These are phyloP conservation scores for Candida ponderosae DNA, from an alignment of 805 yeast species.

Conservation along the genomic window DNA sequence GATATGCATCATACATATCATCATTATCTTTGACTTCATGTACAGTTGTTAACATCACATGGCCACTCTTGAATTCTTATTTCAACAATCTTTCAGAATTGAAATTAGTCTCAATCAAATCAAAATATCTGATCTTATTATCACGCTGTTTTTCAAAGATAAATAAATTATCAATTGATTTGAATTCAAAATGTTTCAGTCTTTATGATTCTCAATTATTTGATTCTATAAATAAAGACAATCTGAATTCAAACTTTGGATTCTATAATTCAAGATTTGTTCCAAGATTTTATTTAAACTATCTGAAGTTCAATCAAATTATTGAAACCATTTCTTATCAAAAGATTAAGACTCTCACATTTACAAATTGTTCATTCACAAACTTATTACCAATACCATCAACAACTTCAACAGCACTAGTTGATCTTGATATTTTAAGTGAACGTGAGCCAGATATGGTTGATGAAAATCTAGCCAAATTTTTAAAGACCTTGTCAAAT, in stretches of 20 bases:
- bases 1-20: no score
- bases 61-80: conserved; percentile 27
- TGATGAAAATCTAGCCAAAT: conserved; percentile 27
- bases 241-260: conserved; percentile 18
- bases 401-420: no score
- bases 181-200: conserved; percentile 38
- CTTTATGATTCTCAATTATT: conserved; percentile 13
- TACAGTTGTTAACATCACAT: conserved; percentile 27
- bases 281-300: conserved; percentile 20
- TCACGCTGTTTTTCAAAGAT: conserved; percentile 37
- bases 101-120: conserved; percentile 28
- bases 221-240: conserved; percentile 10
- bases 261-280: conserved; percentile 20
- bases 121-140: conserved; percentile 39
- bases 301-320: conserved; percentile 11
- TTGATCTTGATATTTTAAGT: conserved; percentile 20
- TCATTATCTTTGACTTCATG: conserved; percentile 25
- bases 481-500: conserved; percentile 22
- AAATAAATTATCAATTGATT: conserved; percentile 34
- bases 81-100: conserved; percentile 33
- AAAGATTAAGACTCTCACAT: conserved; percentile 7
- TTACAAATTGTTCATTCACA: conserved; percentile 18
- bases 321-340: conserved; percentile 11
- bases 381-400: conserved; percentile 16
- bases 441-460: conserved; percentile 22